Percentiles rank a stretch among this genome's conserved stretches.
Conservation (phyloP, 805 yeast species). For the Candida insectorum region DNA sequence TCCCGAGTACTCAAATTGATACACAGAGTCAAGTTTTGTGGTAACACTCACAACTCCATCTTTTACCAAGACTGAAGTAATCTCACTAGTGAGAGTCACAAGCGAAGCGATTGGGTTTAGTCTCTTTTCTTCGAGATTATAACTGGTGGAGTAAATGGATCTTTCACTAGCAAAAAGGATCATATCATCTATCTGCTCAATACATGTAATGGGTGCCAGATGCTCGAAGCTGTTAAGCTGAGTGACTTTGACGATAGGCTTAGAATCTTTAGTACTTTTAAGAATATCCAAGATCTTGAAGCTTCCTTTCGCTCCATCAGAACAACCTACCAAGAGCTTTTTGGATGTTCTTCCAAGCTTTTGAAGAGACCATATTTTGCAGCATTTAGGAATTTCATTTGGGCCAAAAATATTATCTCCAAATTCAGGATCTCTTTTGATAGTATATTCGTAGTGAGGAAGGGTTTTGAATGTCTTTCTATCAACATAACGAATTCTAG, state of each 20-base stretch:
- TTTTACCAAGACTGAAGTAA: constrained; percentile 21
- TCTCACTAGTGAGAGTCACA: constrained; percentile 27
- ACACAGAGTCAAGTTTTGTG: constrained; percentile 34
- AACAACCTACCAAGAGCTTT: constrained; percentile 24
- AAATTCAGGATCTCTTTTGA: constrained; percentile 16
- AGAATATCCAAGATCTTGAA: constrained; percentile 34
- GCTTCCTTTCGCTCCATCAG: constrained; percentile 18
- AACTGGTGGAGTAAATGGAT: constrained; percentile 28
- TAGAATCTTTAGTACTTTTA: constrained; percentile 14
- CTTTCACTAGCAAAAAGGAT: constrained; percentile 32
- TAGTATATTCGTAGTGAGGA: constrained; percentile 20
- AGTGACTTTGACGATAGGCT: constrained; percentile 17
- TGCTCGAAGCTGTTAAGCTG: constrained; percentile 32
- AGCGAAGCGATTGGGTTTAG: constrained; percentile 24
- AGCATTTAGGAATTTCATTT: constrained; percentile 29
- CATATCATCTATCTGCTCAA: constrained; percentile 29
- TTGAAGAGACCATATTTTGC: constrained; percentile 33
- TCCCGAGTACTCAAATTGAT: constrained; percentile 19
- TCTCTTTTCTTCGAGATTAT: constrained; percentile 28
- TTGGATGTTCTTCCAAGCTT: constrained; percentile 29
- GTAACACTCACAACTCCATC: constrained; percentile 19
- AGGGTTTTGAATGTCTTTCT: constrained; percentile 23
- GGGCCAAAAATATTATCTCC: constrained; percentile 7
- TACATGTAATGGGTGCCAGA: constrained; percentile 28
- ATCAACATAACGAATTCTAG: constrained; percentile 32